phyloP scores from a whole-genome alignment of 345 rosid genomes.

The Citrus australasica region DNA sequence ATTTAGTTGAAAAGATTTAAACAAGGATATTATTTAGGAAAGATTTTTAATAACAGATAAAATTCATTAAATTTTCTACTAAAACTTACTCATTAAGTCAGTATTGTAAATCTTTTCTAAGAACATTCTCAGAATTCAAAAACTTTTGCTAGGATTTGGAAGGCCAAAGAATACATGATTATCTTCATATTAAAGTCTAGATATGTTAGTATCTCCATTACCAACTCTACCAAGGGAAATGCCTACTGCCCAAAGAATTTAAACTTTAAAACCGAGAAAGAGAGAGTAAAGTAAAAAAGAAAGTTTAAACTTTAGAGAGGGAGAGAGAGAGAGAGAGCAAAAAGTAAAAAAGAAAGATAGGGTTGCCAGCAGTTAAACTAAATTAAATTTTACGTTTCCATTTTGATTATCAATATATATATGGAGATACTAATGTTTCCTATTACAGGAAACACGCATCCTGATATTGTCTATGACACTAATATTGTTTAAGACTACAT shows the following conservation, averaged over 20 bases:
- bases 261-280: not conserved
- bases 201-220: not conserved
- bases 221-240: not conserved
- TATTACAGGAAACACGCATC: not conserved
- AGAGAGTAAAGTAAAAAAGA: not conserved
- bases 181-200: not conserved
- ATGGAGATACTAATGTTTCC: not conserved
- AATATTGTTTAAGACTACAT: not conserved
- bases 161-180: not conserved
- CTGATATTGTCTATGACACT: not conserved
- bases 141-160: not conserved
- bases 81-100: not conserved
- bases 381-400: not conserved
- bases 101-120: not conserved
- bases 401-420: not conserved
- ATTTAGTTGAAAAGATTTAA: not conserved
- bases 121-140: not conserved
- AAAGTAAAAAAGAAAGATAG: not conserved
- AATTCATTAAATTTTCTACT: not conserved
- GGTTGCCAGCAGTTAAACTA: not conserved
- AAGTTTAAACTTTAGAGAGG: not conserved
- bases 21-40: not conserved
- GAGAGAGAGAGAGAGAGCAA: not conserved
- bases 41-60: not conserved
- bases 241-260: not conserved